Percentiles rank a stretch among this genome's conserved stretches.
phyloP scores from a whole-genome alignment of 2,329 filamentous ascomycete genomes.

The Aspergillus amoenus region DNA sequence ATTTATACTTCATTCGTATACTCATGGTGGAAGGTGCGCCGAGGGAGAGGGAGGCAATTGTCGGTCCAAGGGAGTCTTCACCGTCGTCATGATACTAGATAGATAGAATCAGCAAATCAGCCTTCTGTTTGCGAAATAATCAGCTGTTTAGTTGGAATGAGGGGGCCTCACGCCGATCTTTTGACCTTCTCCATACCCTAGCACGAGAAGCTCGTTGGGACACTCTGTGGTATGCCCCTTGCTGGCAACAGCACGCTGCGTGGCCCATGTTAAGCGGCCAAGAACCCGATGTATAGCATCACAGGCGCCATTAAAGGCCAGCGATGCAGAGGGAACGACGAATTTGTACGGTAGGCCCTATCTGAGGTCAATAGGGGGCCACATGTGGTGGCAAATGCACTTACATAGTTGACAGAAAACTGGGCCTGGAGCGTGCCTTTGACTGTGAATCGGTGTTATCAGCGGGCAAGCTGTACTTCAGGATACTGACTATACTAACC shows the following conservation, averaged over 20 bases:
- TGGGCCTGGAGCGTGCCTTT: constrained; percentile 44
- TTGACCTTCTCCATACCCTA: constrained; percentile 57
- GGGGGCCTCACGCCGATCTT: constrained; percentile 47
- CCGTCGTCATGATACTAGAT: constrained; percentile 59
- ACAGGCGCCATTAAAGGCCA: constrained; percentile 44
- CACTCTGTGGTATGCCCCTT: constrained; percentile 27
- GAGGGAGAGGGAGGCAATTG: constrained; percentile 56
- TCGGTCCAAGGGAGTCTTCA: constrained; percentile 55
- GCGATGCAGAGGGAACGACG: constrained; percentile 50
- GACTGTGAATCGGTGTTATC: constrained; percentile 24
- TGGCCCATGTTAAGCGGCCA: constrained; percentile 56
- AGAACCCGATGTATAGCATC: constrained; percentile 45
- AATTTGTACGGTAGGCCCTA: constrained; percentile 62
- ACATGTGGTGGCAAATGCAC: constrained; percentile 2
- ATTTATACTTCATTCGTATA: constrained; percentile 55
- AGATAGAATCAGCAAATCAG: neutral
- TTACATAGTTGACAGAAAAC: constrained; percentile 51
- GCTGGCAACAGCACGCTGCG: constrained; percentile 37
- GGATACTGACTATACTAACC: constrained; percentile 26
- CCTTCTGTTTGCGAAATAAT: too few species aligned
- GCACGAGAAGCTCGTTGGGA: constrained; percentile 57
- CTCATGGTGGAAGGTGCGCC: constrained; percentile 54
- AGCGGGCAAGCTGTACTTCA: neutral
- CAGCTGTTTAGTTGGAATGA: neutral
- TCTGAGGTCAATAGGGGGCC: constrained; percentile 2